Evolutionary conservation across 371 early-diverging fungal genomes (phyloP).

Genomic region (Haplosporangium sp.): DNA sequence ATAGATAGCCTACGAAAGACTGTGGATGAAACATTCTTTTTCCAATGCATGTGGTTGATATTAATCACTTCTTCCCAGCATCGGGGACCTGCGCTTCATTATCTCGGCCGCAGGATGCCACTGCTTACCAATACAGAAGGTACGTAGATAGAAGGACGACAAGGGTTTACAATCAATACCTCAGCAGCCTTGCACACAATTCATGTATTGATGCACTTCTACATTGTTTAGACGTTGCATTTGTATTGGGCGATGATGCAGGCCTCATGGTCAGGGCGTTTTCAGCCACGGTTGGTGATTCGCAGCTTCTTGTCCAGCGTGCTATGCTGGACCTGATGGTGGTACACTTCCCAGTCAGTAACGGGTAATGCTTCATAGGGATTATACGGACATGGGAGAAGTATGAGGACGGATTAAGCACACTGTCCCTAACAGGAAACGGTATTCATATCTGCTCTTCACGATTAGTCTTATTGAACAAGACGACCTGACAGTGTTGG

Average conservation of each 20-base stretch:
- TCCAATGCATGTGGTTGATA: slow-evolving; percentile 83
- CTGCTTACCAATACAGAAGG: slow-evolving; percentile 74
- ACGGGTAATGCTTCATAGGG: slow-evolving; percentile 55
- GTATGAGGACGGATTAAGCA: too few species aligned
- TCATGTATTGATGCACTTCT: background rate
- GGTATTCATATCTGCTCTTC: background rate
- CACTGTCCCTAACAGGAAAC: too few species aligned
- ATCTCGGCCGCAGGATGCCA: slow-evolving; percentile 80
- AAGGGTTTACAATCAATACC: background rate
- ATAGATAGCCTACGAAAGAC: slow-evolving; percentile 74
- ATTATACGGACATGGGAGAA: too few species aligned
- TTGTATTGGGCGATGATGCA: slow-evolving; percentile 78
- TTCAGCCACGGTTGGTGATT: slow-evolving; percentile 77
- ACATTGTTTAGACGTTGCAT: slow-evolving; percentile 64
- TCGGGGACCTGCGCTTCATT: slow-evolving; percentile 81
- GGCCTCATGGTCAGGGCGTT: slow-evolving; percentile 83
- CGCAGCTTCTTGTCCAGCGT: slow-evolving; percentile 84
- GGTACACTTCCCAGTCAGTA: slow-evolving; percentile 77
- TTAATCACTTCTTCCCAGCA: slow-evolving; percentile 77
- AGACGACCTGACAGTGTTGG: slow-evolving; percentile 73
- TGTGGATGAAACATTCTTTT: slow-evolving; percentile 81
- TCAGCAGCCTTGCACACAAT: background rate
- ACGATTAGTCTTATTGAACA: slow-evolving; percentile 66
- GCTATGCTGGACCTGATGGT: slow-evolving; percentile 88
- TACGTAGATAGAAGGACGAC: slow-evolving; percentile 24